Percentiles rank a stretch among this genome's conserved stretches.
These are phyloP conservation scores for Aspergillus leporis DNA, from an alignment of 495 filamentous ascomycete species.

Conservation along the genomic window DNA sequence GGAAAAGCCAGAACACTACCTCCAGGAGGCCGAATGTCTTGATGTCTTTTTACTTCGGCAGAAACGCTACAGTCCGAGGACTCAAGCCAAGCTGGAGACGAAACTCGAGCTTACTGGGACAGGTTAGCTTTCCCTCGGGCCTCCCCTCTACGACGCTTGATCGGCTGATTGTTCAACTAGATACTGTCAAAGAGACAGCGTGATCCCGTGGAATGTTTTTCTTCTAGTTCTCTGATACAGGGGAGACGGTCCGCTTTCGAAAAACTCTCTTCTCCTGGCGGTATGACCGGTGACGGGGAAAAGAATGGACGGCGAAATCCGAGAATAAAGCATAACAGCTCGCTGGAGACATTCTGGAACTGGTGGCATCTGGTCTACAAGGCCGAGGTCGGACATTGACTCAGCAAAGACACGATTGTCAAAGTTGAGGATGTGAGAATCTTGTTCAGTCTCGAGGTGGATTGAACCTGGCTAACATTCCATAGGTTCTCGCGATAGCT, in stretches of 20 bases:
- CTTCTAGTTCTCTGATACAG: slow-evolving; percentile 27
- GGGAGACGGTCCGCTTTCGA: slow-evolving; percentile 33
- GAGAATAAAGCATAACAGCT: slow-evolving; percentile 33
- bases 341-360: slow-evolving; percentile 40
- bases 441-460: no score
- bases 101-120: slow-evolving; percentile 28
- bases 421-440: slow-evolving; percentile 25
- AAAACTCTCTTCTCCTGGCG: slow-evolving; percentile 32
- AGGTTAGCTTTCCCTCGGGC: slow-evolving; percentile 18
- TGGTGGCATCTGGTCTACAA: slow-evolving; percentile 34
- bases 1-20: slow-evolving; percentile 31
- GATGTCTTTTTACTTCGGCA: slow-evolving; percentile 32
- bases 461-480: slow-evolving; percentile 14
- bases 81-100: slow-evolving; percentile 25
- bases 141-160: slow-evolving; percentile 12
- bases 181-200: slow-evolving; percentile 21
- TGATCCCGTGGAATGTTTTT: slow-evolving; percentile 24
- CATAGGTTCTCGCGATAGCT: slow-evolving; percentile 18
- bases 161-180: slow-evolving; percentile 20
- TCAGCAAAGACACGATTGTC: slow-evolving; percentile 27
- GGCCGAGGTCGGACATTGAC: slow-evolving; percentile 20
- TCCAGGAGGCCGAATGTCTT: slow-evolving; percentile 26
- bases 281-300: slow-evolving; percentile 32
- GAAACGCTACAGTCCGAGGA: slow-evolving; percentile 29
- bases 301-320: slow-evolving; percentile 29